A percentile compares a stretch with the other conserved stretches of the same genome.
phyloP scores from a whole-genome alignment of 2,329 filamentous ascomycete species.

The Colletotrichum karsti region DNA sequence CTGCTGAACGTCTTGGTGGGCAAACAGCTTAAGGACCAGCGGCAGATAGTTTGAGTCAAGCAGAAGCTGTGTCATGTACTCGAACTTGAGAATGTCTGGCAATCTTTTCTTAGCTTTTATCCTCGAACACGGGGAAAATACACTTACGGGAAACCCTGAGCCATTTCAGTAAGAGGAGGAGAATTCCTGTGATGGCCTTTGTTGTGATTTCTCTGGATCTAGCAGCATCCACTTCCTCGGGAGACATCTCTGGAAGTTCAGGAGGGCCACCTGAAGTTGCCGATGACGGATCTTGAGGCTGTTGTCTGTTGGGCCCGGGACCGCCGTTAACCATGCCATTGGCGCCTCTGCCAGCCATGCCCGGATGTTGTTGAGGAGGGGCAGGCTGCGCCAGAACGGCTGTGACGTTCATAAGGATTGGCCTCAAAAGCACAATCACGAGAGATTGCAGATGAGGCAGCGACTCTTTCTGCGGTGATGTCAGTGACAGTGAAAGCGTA shows the following conservation, averaged over 20 bases:
- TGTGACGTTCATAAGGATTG: conserved; percentile 87
- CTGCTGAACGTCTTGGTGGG: conserved; percentile 92
- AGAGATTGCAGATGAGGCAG: conserved; percentile 91
- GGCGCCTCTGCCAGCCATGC: conserved; percentile 46
- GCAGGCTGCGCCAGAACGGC: conserved; percentile 75
- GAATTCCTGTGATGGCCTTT: conserved; percentile 90
- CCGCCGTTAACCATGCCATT: conserved; percentile 51
- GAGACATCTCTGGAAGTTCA: conserved; percentile 57
- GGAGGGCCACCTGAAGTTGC: conserved; percentile 31
- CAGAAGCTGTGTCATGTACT: conserved; percentile 92
- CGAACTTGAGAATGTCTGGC: conserved; percentile 90
- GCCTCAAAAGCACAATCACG: conserved; percentile 90
- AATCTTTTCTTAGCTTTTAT: not conserved
- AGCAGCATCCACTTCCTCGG: conserved; percentile 84
- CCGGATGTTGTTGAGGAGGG: conserved; percentile 53
- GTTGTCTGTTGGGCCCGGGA: conserved; percentile 40
- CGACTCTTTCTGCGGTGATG: conserved; percentile 66
- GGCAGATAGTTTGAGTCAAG: conserved; percentile 96
- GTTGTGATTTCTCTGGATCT: conserved; percentile 86
- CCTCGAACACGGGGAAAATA: conserved; percentile 27
- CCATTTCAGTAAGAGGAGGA: conserved; percentile 94
- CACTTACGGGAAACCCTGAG: conserved; percentile 89
- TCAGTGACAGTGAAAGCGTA: conserved; percentile 30
- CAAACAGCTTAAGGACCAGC: conserved; percentile 90
- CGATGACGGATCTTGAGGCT: conserved; percentile 33